Evolutionary conservation across 202 grass and related monocot genomes (phyloP), one percentile per base, ranked within the genome.

Genomic region (Brachypodium distachyon): DNA sequence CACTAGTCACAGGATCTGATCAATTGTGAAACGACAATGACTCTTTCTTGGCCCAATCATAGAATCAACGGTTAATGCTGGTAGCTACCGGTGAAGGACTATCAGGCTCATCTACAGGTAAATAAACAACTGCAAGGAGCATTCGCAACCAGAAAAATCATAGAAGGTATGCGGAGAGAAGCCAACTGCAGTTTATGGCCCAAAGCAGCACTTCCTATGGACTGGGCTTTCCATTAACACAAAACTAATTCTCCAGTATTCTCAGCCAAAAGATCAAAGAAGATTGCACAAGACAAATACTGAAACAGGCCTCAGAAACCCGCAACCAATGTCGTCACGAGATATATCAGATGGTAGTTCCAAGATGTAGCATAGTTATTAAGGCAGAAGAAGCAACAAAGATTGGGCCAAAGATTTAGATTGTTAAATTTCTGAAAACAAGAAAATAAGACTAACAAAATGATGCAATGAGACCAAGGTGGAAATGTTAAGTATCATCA

Each of bases 291-390:
- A 53, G 33, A 12, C 55, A 60, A n/a, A n/a, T 18, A 17, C 9
- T 9, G 1, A 18, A 1, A 61, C n/a, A n/a, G n/a, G 74, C 70
- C 87, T 93, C 87, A 81, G 84, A 67, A 32, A 81, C 46, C 38
- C 75, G 81, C 82, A 81, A 9, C 3, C 69, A 58, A 67, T 72
- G 27, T 77, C 92, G 76, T 94, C 91, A 94, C 42, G 6, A n/a
- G 14, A 22, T n/a, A 70, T 49, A 82, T 96, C 93, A 90, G 89
- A 82, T 85, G 89, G 89, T 92, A 96, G 92, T 96, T 96, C 87
- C 93, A 92, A 85, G 82, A 78, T 86, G 27, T 58, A 57, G 46
- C 39, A n/a, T 49, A 76, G 79, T 96, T 87, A 84, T 93, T 87
- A 90, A 18, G 6, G 90, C n/a, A n/a, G 49, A 2, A 2, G 7